These are phyloP conservation scores for Verticillium alfalfae DNA, from an alignment of 2,329 filamentous ascomycete species.

Conservation along the genomic window DNA sequence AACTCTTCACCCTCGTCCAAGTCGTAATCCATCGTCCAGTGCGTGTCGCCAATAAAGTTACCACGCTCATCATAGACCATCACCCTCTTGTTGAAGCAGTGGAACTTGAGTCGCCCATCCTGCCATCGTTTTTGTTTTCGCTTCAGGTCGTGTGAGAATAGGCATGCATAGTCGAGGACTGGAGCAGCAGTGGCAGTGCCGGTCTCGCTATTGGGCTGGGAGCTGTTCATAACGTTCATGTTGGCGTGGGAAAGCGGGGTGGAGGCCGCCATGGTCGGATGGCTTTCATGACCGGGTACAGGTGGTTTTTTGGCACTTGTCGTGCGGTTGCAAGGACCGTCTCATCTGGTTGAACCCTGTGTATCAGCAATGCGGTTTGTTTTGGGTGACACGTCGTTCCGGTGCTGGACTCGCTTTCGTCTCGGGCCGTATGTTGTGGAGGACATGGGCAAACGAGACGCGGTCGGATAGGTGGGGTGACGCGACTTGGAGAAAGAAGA, in stretches of 20 bases:
- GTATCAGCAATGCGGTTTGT: no score
- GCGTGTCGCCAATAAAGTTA: slow-evolving; percentile 78
- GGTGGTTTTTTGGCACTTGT: neutral
- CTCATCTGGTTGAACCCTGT: no score
- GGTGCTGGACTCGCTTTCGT: no score
- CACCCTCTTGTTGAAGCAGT: slow-evolving; percentile 83
- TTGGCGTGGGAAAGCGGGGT: neutral
- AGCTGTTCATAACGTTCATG: neutral
- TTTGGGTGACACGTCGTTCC: no score
- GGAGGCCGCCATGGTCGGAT: neutral
- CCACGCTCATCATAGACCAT: slow-evolving; percentile 85
- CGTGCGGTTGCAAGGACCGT: no score
- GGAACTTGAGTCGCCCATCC: slow-evolving; percentile 81
- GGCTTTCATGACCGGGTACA: neutral
- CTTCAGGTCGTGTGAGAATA: slow-evolving; percentile 80
- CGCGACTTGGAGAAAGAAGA: no score
- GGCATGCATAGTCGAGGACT: slow-evolving; percentile 77
- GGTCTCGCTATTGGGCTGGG: neutral
- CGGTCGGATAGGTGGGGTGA: no score
- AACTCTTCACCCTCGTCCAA: slow-evolving; percentile 79
- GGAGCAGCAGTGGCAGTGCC: slow-evolving; percentile 58
- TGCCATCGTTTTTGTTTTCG: slow-evolving; percentile 92
- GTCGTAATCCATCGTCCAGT: slow-evolving; percentile 67
- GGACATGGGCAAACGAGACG: no score
- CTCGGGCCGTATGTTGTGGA: no score